phyloP scores from a whole-genome alignment of 495 filamentous ascomycete species.

The Achaetomiella virescens region DNA sequence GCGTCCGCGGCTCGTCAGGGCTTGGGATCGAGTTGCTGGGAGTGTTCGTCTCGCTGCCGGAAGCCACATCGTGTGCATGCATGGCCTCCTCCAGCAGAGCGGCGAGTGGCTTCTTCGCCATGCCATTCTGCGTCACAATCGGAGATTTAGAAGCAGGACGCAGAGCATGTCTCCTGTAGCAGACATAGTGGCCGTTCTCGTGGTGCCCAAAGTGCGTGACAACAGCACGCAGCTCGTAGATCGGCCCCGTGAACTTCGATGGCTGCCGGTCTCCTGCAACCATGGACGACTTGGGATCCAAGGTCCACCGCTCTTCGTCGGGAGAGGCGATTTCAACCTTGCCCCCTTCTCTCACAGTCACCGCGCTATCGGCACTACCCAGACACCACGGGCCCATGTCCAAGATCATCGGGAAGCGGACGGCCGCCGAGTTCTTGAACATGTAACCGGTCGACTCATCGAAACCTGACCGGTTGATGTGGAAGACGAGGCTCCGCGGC shows the following conservation, averaged over 20 bases:
- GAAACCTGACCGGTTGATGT: conserved; percentile 88
- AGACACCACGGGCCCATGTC: conserved; percentile 77
- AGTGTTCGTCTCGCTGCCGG: background rate
- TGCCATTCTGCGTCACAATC: background rate
- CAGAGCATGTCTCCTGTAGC: conserved; percentile 61
- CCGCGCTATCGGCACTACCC: conserved; percentile 40
- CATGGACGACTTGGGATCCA: conserved; percentile 62
- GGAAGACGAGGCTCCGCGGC: conserved; percentile 71
- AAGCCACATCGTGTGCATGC: background rate
- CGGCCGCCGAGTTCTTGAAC: conserved; percentile 74
- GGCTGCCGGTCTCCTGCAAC: conserved; percentile 44
- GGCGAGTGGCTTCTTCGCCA: background rate
- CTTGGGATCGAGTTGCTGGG: background rate
- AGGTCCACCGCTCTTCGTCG: conserved; percentile 57
- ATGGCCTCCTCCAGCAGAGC: background rate
- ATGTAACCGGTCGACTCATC: conserved; percentile 71
- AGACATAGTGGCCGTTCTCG: conserved; percentile 94
- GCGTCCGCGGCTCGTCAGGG: conserved; percentile 1
- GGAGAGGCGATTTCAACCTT: background rate
- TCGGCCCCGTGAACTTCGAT: conserved; percentile 43
- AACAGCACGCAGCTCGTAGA: conserved; percentile 77
- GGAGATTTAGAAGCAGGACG: conserved; percentile 21
- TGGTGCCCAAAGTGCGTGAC: conserved; percentile 86
- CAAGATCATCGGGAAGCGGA: conserved; percentile 66
- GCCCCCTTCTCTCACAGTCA: background rate